Evolutionary conservation across 257 asterid species (phyloP), one percentile per base, ranked within the genome.

Genomic region (Solanum sejunctum): DNA sequence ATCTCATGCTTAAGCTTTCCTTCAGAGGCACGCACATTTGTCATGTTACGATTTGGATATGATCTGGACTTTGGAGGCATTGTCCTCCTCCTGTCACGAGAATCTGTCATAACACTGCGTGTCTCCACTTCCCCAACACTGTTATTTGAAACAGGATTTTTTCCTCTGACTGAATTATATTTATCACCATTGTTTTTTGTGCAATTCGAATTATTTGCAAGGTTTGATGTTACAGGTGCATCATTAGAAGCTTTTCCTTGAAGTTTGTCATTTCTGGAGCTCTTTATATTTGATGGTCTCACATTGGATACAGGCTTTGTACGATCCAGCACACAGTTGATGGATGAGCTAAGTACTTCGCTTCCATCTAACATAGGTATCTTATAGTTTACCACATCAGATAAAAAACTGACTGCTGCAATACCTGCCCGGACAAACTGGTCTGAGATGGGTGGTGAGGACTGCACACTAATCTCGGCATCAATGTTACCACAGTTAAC

Each of bases 401-500:
- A 93, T 54, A 96, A 87, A 85, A 93, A 89, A 21, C 91, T 92
- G 12, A 93, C 98, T 12, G 99, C 98, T 16, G 96, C 98, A 91
- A 93, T 92, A 84, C 98, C 98, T 8, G 92, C 98, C 89, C 90
- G 93, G n/a, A 96, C 93, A 69, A 95, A 87, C 56, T 95, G 98
- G 83, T 95, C 98, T 2, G 93, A 58, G 36, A 93, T 85, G 57
- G 94, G 97, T 84, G 93, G 87, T 12, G 98, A 89, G 41, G 92
- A 85, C 80, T 87, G 91, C 21, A 86, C 82, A 54, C 61, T 45
- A 32, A 75, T 90, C 71, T 80, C 86, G 7, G 84, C 83, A 71
- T 90, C 93, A 57, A 80, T 23, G 17, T 85, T 90, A 64, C 90
- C 85, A 86, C 90, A 92, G 84, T 84, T 91, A 66, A 92, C 93